Percentiles rank a stretch among this genome's conserved stretches.
phyloP scores from a whole-genome alignment of 1,139 yeast species.

The Petasospora fabianii region DNA sequence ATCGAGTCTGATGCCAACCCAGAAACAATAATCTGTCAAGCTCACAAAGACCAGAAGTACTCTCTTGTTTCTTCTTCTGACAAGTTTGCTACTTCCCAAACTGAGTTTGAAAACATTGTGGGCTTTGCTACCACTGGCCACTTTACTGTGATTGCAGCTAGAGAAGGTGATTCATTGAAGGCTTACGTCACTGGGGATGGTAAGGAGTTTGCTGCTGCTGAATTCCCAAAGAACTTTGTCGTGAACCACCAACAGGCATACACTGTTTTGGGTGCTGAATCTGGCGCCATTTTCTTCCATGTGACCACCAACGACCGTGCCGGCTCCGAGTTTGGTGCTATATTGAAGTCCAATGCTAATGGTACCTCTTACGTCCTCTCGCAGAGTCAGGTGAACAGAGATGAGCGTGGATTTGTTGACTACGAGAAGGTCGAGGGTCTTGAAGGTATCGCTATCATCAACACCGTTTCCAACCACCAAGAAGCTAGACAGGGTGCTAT shows the following conservation, averaged over 20 bases:
- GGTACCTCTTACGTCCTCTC: slow-evolving; percentile 88
- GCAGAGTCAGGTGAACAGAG: slow-evolving; percentile 72
- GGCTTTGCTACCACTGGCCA: slow-evolving; percentile 67
- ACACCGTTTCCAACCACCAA: slow-evolving; percentile 56
- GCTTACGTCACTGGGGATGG: slow-evolving; percentile 86
- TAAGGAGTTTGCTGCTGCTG: slow-evolving; percentile 68
- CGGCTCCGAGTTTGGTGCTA: slow-evolving; percentile 66
- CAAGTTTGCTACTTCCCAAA: slow-evolving; percentile 41
- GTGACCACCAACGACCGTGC: slow-evolving; percentile 58
- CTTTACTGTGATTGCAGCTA: slow-evolving; percentile 68
- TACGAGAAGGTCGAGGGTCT: slow-evolving; percentile 80
- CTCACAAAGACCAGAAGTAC: slow-evolving; percentile 29
- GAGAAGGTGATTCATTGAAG: slow-evolving; percentile 39
- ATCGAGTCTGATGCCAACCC: slow-evolving; percentile 36
- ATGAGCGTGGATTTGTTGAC: slow-evolving; percentile 74
- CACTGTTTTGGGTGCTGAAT: slow-evolving; percentile 73
- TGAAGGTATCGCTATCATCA: slow-evolving; percentile 83
- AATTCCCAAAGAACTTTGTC: slow-evolving; percentile 67
- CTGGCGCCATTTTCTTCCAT: slow-evolving; percentile 78
- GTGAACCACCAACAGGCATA: slow-evolving; percentile 72
- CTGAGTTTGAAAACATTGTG: slow-evolving; percentile 48
- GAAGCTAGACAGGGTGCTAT: slow-evolving; percentile 38
- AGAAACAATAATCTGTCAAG: slow-evolving; percentile 61
- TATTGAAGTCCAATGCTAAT: slow-evolving; percentile 90
- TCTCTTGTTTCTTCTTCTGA: slow-evolving; percentile 50